These are phyloP conservation scores for Aspergillus bertholletiae DNA, from an alignment of 495 filamentous ascomycete species.

Conservation along the genomic window DNA sequence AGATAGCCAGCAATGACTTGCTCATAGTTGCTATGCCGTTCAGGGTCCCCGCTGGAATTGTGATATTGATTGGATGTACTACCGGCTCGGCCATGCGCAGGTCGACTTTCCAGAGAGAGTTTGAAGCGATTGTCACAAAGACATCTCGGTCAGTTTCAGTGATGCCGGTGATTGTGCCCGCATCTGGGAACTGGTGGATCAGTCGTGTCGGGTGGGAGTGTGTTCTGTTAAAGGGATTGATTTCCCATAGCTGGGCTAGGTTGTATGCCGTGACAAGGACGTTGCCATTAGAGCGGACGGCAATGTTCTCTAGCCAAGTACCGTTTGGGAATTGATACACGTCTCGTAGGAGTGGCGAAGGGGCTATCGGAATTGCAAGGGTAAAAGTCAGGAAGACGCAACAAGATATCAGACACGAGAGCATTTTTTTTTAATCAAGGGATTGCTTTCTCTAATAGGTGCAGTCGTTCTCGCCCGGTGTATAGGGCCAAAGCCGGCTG, in stretches of 20 bases:
- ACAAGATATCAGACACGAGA: no score
- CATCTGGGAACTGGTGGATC: constrained; percentile 1
- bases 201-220: constrained; percentile 18
- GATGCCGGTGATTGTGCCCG: constrained; percentile 27
- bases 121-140: constrained; percentile 28
- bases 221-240: constrained; percentile 11
- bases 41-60: constrained; percentile 2
- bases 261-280: constrained; percentile 42
- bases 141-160: constrained; percentile 23
- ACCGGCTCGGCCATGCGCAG: neutral
- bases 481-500: no score
- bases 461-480: no score
- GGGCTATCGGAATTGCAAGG: no score
- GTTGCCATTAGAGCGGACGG: constrained; percentile 41
- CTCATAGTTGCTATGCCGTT: constrained; percentile 25
- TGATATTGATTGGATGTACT: neutral
- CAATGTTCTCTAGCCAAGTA: constrained; percentile 44
- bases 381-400: no score
- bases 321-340: constrained; percentile 25
- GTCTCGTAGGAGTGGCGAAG: neutral
- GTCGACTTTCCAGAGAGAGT: constrained; percentile 31
- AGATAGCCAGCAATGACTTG: constrained; percentile 17
- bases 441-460: no score
- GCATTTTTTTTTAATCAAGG: no score
- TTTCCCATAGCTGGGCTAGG: constrained; percentile 14